phyloP scores from a whole-genome alignment of 371 early-diverging fungal genomes.

The Fennellomyces sp. region DNA sequence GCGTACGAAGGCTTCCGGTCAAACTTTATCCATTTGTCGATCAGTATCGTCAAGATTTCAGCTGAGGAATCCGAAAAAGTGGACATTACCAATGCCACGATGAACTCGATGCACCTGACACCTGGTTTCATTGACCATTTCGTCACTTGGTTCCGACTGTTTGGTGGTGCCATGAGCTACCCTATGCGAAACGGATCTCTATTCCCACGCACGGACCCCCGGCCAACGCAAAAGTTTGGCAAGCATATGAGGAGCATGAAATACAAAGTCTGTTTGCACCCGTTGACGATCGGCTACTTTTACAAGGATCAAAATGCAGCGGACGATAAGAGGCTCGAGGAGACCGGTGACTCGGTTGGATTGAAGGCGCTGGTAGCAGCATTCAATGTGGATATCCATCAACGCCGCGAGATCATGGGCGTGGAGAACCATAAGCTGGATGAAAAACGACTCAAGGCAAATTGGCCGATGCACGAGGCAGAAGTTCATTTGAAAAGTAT shows the following conservation, averaged over 20 bases:
- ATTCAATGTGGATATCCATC: slow-evolving; percentile 54
- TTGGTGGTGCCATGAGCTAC: slow-evolving; percentile 47
- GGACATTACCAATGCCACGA: slow-evolving; percentile 19
- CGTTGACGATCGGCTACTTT: slow-evolving; percentile 42
- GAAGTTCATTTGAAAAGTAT: slow-evolving; percentile 48
- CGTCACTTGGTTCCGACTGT: slow-evolving; percentile 36
- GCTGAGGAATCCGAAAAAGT: slow-evolving; percentile 17
- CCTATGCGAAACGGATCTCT: slow-evolving; percentile 47
- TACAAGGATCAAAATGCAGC: slow-evolving; percentile 38
- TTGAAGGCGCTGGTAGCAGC: slow-evolving; percentile 43
- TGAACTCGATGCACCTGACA: slow-evolving; percentile 50
- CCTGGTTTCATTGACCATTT: slow-evolving; percentile 49
- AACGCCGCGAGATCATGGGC: slow-evolving; percentile 37
- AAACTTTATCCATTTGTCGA: slow-evolving; percentile 58
- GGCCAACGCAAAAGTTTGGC: slow-evolving; percentile 38
- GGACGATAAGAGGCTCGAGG: slow-evolving; percentile 19
- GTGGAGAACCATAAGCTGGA: slow-evolving; percentile 31
- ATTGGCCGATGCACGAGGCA: slow-evolving; percentile 52
- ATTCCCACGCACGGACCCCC: slow-evolving; percentile 31
- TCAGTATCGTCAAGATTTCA: slow-evolving; percentile 47
- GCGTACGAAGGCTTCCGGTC: slow-evolving; percentile 73
- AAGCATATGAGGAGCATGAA: slow-evolving; percentile 51
- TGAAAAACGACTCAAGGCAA: slow-evolving; percentile 44
- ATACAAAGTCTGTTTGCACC: slow-evolving; percentile 44
- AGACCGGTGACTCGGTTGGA: slow-evolving; percentile 43